phyloP scores from a whole-genome alignment of 2,329 filamentous ascomycete genomes.

The Phyllosticta capitalensis region DNA sequence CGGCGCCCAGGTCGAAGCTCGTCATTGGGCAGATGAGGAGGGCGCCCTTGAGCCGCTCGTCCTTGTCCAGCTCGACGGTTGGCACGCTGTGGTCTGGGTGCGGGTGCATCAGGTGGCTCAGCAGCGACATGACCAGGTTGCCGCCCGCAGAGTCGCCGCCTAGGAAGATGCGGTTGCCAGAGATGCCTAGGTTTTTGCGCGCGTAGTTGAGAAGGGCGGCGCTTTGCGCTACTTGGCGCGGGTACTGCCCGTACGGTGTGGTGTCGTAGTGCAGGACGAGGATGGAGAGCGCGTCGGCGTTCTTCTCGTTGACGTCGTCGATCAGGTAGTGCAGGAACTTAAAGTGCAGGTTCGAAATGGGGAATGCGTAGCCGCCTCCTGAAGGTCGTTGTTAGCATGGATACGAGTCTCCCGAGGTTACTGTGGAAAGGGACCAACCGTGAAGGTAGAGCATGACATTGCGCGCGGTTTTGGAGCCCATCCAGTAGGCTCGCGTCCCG shows the following conservation, averaged over 20 bases:
- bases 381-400: neutral
- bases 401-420: neutral
- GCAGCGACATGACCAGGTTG: constrained; percentile 15
- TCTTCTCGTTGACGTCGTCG: neutral
- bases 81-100: constrained; percentile 13
- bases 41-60: neutral
- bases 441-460: constrained; percentile 5
- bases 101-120: constrained; percentile 20
- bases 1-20: neutral
- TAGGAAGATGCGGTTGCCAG: neutral
- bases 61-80: neutral
- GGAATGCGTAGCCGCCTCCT: constrained; percentile 8
- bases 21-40: neutral
- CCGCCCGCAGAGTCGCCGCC: constrained; percentile 18
- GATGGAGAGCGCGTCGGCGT: constrained; percentile 7
- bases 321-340: neutral
- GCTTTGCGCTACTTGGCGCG: constrained; percentile 18
- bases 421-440: neutral
- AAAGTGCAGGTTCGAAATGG: neutral
- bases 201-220: constrained; percentile 16
- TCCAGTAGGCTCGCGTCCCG: constrained; percentile 7
- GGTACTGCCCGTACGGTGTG: constrained; percentile 17
- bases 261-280: constrained; percentile 20
- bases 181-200: constrained; percentile 6
- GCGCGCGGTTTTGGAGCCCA: constrained; percentile 2